These are phyloP conservation scores for Coprinopsis strossmayeri DNA, from an alignment of 768 basidiomycete species.

Conservation along the genomic window DNA sequence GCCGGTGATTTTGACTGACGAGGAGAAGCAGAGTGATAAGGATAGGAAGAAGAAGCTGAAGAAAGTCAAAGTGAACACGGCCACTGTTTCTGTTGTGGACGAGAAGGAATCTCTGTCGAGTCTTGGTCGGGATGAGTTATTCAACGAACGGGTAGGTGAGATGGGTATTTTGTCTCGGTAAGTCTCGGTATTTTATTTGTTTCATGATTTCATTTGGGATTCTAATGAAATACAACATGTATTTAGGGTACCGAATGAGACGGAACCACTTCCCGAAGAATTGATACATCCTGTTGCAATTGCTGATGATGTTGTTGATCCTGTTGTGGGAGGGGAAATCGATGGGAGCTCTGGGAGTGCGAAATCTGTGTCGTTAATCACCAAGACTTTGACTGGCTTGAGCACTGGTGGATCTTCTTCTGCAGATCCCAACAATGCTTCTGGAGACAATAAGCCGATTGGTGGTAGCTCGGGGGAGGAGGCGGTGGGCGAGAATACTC, in stretches of 20 bases:
- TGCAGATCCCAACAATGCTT: slow-evolving; percentile 11
- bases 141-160: slow-evolving; percentile 53
- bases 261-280: slow-evolving; percentile 53
- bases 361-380: slow-evolving; percentile 4
- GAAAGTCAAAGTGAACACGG: slow-evolving; percentile 35
- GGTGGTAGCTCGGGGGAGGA: slow-evolving; percentile 15
- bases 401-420: slow-evolving; percentile 4
- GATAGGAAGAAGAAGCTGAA: slow-evolving; percentile 24
- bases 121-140: slow-evolving; percentile 69
- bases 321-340: slow-evolving; percentile 16
- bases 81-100: slow-evolving; percentile 52
- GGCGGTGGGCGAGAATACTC: slow-evolving; percentile 20
- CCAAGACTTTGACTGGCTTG: slow-evolving; percentile 5
- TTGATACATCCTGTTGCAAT: slow-evolving; percentile 55
- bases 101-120: slow-evolving; percentile 75
- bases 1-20: slow-evolving; percentile 40
- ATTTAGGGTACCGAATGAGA: slow-evolving; percentile 46
- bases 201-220: slow-evolving; percentile 2
- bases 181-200: slow-evolving; percentile 7
- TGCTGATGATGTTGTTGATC: slow-evolving; percentile 52
- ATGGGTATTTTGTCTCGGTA: slow-evolving; percentile 10
- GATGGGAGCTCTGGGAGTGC: background rate
- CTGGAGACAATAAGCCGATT: slow-evolving; percentile 15
- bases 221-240: background rate
- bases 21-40: slow-evolving; percentile 11